Evolutionary conservation across 1,284 basidiomycete species (phyloP).

Genomic region (Rhodofomes roseus): DNA sequence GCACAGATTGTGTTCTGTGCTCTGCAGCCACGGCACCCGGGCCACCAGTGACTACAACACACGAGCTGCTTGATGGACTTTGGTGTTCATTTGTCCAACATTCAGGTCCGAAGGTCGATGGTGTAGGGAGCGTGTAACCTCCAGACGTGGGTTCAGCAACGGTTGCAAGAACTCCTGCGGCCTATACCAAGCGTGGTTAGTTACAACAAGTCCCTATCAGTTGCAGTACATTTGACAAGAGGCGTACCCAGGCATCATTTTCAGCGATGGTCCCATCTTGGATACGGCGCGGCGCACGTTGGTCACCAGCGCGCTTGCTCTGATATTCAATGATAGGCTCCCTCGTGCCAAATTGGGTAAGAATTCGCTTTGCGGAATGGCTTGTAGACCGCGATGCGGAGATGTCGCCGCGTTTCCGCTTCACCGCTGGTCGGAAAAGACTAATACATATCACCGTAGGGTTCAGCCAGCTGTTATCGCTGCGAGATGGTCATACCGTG

Average conservation of each 20-base stretch:
- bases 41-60: no score
- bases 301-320: not conserved
- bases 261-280: not conserved
- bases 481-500: no score
- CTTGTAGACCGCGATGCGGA: not conserved
- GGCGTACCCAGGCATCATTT: not conserved
- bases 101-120: no score
- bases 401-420: not conserved
- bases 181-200: not conserved
- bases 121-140: no score
- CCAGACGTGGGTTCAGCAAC: no score
- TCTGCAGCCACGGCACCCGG: no score
- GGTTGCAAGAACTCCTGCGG: not conserved
- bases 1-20: no score
- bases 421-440: not conserved
- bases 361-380: not conserved
- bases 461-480: no score
- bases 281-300: not conserved
- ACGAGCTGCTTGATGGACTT: no score
- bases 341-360: not conserved
- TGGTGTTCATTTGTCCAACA: no score
- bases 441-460: no score
- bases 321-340: not conserved
- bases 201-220: not conserved
- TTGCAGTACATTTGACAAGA: not conserved